Evolutionary conservation across 495 filamentous ascomycete species (phyloP), one percentile per base, ranked within the genome.

Genomic region (Penicillium nucicola): DNA sequence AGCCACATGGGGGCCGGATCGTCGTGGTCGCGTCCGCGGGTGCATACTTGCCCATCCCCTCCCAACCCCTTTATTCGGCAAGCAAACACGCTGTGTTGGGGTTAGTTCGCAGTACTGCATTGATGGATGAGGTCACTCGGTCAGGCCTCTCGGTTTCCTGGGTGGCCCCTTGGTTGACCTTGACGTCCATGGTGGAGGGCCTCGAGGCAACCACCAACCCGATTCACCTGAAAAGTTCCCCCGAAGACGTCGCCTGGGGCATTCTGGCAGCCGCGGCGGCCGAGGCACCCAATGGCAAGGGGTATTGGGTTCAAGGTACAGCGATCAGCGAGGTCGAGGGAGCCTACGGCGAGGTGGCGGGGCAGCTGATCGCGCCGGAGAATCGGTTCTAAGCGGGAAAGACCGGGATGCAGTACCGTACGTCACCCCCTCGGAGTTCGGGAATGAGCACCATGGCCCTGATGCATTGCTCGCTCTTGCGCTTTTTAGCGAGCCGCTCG

Each of bases 131-230:
- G 32, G 55, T 59, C 4, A 1, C 35, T 2, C 18, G 46, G n/a
- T 44, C 60, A 7, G 49, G 52, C 4, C 47, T 58, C 12, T 49
- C 47, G 2, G 46, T 64, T n/a, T 60, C 55, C 6, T 65, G 53
- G 52, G 44, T 61, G 4, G 50, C 55, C 4, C 55, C 58, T 0
- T 57, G 61, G 55, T 47, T 61, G 40, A 61, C 55, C 1, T 15
- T 64, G 42, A 59, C 53, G 8, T 46, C 55, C 1, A 62, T 57
- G 58, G 58, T 59, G 11, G 55, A 59, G 18, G 59, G 50, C 5
- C 25, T 62, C 5, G 5, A 46, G 17, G 45, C 31, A 9, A 38
- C 45, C 9, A 42, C 30, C 0, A 19, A 52, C 2, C 51, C 53
- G 0, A 14, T 52, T 20, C 58, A 48, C 1, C 34, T 60, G 18